Evolutionary conservation across 345 rosid genomes (phyloP), one percentile per base, ranked within the genome.

Genomic region (Melaleuca alternifolia): DNA sequence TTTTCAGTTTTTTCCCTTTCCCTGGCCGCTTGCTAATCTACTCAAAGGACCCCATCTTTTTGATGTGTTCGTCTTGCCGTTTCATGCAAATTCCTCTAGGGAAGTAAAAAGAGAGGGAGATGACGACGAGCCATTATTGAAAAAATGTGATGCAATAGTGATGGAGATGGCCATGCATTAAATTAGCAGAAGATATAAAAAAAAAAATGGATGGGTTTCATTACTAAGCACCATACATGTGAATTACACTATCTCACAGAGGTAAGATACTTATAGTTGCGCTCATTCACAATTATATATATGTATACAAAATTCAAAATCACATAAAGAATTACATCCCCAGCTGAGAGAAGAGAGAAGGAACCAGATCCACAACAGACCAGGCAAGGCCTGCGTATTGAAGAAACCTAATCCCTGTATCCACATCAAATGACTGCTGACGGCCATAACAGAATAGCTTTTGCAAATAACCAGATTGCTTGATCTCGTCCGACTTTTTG

Each of bases 351-450:
- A 94, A 95, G 18, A 97, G 59, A 3, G 98, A 90, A n/a, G 98
- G 98, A 77, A 94, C 98, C 44, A 96, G 94, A 85, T 97, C 98
- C 3, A 96, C 99, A 53, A 97, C 99, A 0, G 99, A 94, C 99
- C 99, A 97, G 28, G 99, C 99, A 59, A 97, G 99, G 48, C 99
- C 99, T 26, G 98, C 94, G 8, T 96, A 95, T 87, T 97, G 99
- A 62, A 97, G 86, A 91, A 95, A 97, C 87, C 97, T 91, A 51
- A 95, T 94, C 28, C 99, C 99, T 0, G 99, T 94, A 83, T 97
- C 99, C 10, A 96, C 95, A 81, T 96, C 96, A 30, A 95, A 97
- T 2, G 90, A 86, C 75, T 90, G 91, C 84, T 91, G 95, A 50
- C 84, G 51, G 37, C 91, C 89, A 85, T 93, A 88, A 48, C 89